Conservation (phyloP, 352 stramenopile genomes). For the Phytophthora citrophthora region DNA sequence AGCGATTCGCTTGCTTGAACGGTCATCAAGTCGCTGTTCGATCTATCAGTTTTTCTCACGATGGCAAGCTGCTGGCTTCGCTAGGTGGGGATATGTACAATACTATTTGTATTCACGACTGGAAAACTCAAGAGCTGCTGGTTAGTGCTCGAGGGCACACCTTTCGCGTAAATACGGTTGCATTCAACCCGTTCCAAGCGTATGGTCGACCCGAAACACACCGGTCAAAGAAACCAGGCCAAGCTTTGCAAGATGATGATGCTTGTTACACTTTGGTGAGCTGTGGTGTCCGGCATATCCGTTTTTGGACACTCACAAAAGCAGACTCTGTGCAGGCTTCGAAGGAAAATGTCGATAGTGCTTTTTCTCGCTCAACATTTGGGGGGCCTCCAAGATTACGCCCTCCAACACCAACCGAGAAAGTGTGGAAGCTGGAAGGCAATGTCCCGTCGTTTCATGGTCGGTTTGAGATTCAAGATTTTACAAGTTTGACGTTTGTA, state of each 20-base stretch:
- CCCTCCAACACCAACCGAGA: slow-evolving; percentile 61
- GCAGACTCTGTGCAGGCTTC: slow-evolving; percentile 50
- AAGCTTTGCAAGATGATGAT: slow-evolving; percentile 75
- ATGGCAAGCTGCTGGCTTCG: slow-evolving; percentile 72
- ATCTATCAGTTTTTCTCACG: slow-evolving; percentile 74
- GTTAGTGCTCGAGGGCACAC: slow-evolving; percentile 67
- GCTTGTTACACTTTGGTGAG: slow-evolving; percentile 77
- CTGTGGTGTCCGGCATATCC: slow-evolving; percentile 75
- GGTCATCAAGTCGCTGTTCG: slow-evolving; percentile 64
- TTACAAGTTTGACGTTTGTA: slow-evolving; percentile 70
- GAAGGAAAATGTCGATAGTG: slow-evolving; percentile 60
- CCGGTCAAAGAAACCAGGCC: slow-evolving; percentile 55
- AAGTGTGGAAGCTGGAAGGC: slow-evolving; percentile 77
- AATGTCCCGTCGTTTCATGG: slow-evolving; percentile 77
- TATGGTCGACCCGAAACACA: slow-evolving; percentile 63
- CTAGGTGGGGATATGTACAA: slow-evolving; percentile 81
- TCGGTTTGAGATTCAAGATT: slow-evolving; percentile 73
- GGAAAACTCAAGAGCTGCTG: slow-evolving; percentile 63
- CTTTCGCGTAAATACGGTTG: slow-evolving; percentile 66
- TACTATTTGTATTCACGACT: slow-evolving; percentile 80
- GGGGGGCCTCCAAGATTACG: slow-evolving; percentile 52
- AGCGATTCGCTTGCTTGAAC: slow-evolving; percentile 58
- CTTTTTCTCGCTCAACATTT: slow-evolving; percentile 70
- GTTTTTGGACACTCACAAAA: slow-evolving; percentile 77
- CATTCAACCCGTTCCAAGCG: slow-evolving; percentile 78